These are phyloP conservation scores for Ascochyta clinopodiicola DNA, from an alignment of 2,329 filamentous ascomycete genomes.

Conservation along the genomic window DNA sequence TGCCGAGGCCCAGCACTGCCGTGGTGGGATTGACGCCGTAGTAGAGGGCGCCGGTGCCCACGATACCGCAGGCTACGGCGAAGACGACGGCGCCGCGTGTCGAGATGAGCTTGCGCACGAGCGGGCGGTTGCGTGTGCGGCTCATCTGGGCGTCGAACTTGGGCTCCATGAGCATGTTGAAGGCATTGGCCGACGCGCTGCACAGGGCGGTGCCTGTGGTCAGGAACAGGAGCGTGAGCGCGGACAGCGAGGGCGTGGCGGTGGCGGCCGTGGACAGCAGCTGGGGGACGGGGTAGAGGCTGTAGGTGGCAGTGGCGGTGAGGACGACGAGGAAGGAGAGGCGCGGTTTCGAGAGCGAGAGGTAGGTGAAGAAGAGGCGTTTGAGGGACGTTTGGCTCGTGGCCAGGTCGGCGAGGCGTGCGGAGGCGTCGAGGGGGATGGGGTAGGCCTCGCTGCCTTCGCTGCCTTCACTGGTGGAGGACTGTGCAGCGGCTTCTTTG, in stretches of 20 bases:
- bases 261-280: constrained; percentile 76
- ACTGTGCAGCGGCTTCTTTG: constrained; percentile 31
- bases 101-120: constrained; percentile 82
- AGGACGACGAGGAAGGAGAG: constrained; percentile 91
- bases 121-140: constrained; percentile 86
- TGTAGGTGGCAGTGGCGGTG: constrained; percentile 88
- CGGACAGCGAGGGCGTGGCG: constrained; percentile 78
- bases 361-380: constrained; percentile 77
- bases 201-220: constrained; percentile 88
- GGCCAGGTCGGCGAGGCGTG: constrained; percentile 62
- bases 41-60: constrained; percentile 77
- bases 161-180: constrained; percentile 97
- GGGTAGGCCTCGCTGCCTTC: constrained; percentile 30
- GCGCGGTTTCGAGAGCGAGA: constrained; percentile 94
- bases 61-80: constrained; percentile 72
- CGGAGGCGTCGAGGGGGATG: constrained; percentile 65
- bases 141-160: constrained; percentile 91
- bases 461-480: constrained; percentile 21
- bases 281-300: constrained; percentile 88
- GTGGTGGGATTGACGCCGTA: constrained; percentile 94
- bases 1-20: constrained; percentile 80
- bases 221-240: constrained; percentile 89
- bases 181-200: constrained; percentile 87
- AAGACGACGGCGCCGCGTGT: constrained; percentile 76
- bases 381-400: constrained; percentile 64